These are phyloP conservation scores for Nakaseomyces delphensis DNA, from an alignment of 1,139 yeast genomes.

Conservation along the genomic window DNA sequence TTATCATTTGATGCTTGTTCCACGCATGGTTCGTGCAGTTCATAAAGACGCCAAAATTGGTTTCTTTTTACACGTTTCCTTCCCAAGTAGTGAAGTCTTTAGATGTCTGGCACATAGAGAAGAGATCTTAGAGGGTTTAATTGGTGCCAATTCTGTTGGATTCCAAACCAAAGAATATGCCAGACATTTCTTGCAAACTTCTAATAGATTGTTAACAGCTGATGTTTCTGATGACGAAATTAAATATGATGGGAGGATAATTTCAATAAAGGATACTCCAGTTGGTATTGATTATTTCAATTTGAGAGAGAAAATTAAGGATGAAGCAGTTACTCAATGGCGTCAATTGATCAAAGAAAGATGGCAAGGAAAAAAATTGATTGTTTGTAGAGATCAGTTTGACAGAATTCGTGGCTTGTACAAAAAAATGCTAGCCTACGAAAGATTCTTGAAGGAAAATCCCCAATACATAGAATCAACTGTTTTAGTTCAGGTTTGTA, in stretches of 20 bases:
- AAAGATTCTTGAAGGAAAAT: slow-evolving; percentile 54
- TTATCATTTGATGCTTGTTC: slow-evolving; percentile 77
- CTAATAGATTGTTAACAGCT: slow-evolving; percentile 69
- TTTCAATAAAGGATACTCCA: slow-evolving; percentile 60
- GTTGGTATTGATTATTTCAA: slow-evolving; percentile 76
- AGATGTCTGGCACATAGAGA: slow-evolving; percentile 83
- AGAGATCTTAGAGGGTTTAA: slow-evolving; percentile 63
- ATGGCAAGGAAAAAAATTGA: slow-evolving; percentile 56
- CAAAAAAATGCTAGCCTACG: slow-evolving; percentile 80
- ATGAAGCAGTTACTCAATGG: slow-evolving; percentile 57
- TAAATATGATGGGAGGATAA: slow-evolving; percentile 52
- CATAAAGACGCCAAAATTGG: slow-evolving; percentile 82
- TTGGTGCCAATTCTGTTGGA: slow-evolving; percentile 78
- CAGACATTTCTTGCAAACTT: slow-evolving; percentile 82
- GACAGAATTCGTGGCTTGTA: slow-evolving; percentile 80
- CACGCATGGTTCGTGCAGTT: slow-evolving; percentile 65
- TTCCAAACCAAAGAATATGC: slow-evolving; percentile 89
- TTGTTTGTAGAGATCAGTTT: slow-evolving; percentile 78
- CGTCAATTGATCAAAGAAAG: slow-evolving; percentile 58
- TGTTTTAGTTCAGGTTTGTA: slow-evolving; percentile 72
- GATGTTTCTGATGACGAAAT: slow-evolving; percentile 68
- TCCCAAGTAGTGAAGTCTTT: slow-evolving; percentile 90
- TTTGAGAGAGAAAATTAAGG: slow-evolving; percentile 38
- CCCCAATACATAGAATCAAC: slow-evolving; percentile 62
- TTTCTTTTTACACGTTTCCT: slow-evolving; percentile 80